Conservation (phyloP, 805 yeast species). For the Yarrowia deformans region DNA sequence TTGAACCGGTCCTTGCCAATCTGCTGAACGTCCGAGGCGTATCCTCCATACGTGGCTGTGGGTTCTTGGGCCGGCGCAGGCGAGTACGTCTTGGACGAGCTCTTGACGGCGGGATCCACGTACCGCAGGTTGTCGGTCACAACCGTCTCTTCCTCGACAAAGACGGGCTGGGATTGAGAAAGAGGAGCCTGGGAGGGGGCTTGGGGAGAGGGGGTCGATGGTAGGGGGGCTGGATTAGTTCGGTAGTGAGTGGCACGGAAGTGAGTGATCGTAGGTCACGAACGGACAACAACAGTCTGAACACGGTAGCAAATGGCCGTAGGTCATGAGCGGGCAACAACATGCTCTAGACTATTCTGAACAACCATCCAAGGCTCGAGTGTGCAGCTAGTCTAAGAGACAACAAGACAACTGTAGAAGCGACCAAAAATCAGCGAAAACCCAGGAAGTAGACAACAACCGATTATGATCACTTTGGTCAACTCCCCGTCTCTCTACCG, state of each 20-base stretch:
- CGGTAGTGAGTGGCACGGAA: background rate
- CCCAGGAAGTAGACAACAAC: no score
- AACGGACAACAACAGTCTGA: background rate
- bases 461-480: no score
- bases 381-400: no score
- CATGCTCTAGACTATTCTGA: no score
- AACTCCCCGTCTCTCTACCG: no score
- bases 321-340: background rate
- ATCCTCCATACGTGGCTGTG: constrained; percentile 22
- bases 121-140: constrained; percentile 27
- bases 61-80: constrained; percentile 18
- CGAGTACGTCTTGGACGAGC: constrained; percentile 2
- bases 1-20: constrained; percentile 26
- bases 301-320: background rate
- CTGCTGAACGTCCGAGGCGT: constrained; percentile 20
- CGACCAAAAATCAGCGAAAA: no score
- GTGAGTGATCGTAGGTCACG: background rate
- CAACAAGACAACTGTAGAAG: no score
- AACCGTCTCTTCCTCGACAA: background rate
- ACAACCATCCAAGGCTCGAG: no score
- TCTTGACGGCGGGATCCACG: constrained; percentile 10
- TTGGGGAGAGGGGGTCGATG: constrained; percentile 24
- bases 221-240: constrained; percentile 26
- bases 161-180: background rate
- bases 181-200: background rate